Conservation (phyloP, 495 filamentous ascomycete genomes). For the Tuber aestivum region DNA sequence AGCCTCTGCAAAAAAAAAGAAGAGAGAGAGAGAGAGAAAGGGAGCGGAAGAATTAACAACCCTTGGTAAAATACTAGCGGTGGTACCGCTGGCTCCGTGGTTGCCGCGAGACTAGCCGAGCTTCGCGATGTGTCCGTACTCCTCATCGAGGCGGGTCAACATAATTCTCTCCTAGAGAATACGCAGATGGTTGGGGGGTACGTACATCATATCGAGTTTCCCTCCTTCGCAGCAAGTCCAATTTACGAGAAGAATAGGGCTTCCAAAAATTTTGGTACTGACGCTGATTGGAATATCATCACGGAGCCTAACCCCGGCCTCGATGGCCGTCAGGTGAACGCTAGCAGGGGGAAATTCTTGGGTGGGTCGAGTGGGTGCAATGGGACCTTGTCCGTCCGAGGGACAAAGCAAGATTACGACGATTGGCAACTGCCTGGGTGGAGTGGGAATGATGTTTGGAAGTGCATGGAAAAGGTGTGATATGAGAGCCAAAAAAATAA, state of each 20-base stretch:
- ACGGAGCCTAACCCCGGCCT: constrained; percentile 54
- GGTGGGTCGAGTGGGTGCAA: constrained; percentile 58
- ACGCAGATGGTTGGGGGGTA: neutral
- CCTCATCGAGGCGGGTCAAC: constrained; percentile 8
- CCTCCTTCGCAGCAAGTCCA: neutral
- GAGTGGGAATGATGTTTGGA: constrained; percentile 53
- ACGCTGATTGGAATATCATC: constrained; percentile 54
- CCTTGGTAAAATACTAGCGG: neutral
- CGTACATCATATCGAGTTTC: neutral
- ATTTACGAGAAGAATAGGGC: neutral
- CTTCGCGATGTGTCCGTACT: neutral
- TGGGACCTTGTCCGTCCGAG: constrained; percentile 59
- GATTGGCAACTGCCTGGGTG: constrained; percentile 55
- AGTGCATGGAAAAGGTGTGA: constrained; percentile 50
- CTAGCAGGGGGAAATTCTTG: constrained; percentile 56
- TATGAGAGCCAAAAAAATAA: neutral
- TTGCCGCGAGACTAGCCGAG: constrained; percentile 6
- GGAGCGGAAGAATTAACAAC: neutral
- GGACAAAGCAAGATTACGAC: constrained; percentile 56
- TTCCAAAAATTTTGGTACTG: constrained; percentile 48
- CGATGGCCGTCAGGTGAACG: constrained; percentile 53
- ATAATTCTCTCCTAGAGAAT: constrained; percentile 1
- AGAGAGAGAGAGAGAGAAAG: neutral
- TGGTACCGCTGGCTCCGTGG: constrained; percentile 7
- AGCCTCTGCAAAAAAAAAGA: neutral